These are phyloP conservation scores for Puccinia polysora DNA, from an alignment of 1,284 basidiomycete genomes.

Conservation along the genomic window DNA sequence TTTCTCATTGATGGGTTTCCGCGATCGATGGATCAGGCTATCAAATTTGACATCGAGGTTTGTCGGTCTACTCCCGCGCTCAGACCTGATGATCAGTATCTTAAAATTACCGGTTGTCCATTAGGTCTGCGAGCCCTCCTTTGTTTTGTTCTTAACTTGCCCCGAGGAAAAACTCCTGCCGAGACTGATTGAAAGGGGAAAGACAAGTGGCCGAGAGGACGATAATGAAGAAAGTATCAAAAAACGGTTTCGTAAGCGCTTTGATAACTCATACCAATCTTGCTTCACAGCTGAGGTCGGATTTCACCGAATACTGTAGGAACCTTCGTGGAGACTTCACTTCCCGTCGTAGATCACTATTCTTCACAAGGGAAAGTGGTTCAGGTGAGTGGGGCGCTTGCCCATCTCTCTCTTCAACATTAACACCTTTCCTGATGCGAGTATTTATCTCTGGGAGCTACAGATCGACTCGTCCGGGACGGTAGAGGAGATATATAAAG, in stretches of 20 bases:
- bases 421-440: no score
- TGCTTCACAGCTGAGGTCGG: no score
- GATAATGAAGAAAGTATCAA: slow-evolving; percentile 93
- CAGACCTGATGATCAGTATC: background rate
- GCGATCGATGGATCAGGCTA: slow-evolving; percentile 95
- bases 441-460: no score
- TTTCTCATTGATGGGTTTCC: slow-evolving; percentile 99
- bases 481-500: slow-evolving; percentile 23
- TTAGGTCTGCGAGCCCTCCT: slow-evolving; percentile 71
- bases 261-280: background rate
- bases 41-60: slow-evolving; percentile 83
- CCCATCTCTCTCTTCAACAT: no score
- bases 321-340: slow-evolving; percentile 83
- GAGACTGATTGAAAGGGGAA: slow-evolving; percentile 78
- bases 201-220: slow-evolving; percentile 92
- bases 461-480: slow-evolving; percentile 30
- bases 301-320: no score
- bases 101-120: background rate
- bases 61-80: slow-evolving; percentile 48
- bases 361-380: slow-evolving; percentile 67
- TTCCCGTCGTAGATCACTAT: slow-evolving; percentile 92
- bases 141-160: slow-evolving; percentile 81
- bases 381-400: slow-evolving; percentile 62
- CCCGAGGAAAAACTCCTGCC: slow-evolving; percentile 81
- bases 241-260: slow-evolving; percentile 80